Conservation (phyloP, 75 land plant species). For the Cupressus sempervirens region DNA sequence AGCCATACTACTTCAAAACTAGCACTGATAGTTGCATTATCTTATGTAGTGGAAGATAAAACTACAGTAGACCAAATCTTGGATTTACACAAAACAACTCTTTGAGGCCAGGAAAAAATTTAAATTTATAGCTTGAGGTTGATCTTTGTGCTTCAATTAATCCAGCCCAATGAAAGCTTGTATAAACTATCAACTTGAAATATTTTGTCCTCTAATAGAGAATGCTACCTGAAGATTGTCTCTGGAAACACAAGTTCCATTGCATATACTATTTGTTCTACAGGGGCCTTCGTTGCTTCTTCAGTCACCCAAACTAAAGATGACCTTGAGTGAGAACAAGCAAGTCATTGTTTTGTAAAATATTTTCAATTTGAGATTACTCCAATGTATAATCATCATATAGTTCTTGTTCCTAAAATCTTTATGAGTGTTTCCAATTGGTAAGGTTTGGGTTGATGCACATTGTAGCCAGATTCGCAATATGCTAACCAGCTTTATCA, state of each 20-base stretch:
- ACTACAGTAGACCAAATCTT: no score
- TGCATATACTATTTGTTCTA: conserved; percentile 41
- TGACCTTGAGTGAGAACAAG: neutral
- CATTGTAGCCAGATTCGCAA: neutral
- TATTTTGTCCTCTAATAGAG: no score
- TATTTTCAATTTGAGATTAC: neutral
- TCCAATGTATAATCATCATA: neutral
- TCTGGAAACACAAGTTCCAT: conserved; percentile 55
- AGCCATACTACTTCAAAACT: no score
- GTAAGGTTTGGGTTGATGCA: neutral
- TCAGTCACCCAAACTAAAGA: conserved; percentile 19
- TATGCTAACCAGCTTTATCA: neutral
- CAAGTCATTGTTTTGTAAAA: neutral
- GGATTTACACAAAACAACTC: no score
- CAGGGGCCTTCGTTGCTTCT: conserved; percentile 53
- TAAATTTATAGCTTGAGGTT: no score
- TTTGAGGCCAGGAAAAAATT: no score
- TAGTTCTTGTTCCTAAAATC: neutral
- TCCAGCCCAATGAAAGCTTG: no score
- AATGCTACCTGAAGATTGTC: conserved; percentile 46
- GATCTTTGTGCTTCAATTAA: no score
- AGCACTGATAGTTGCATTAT: no score
- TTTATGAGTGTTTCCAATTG: neutral
- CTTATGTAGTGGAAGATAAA: no score
- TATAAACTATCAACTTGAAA: no score